Evolutionary conservation across 495 filamentous ascomycete species (phyloP).

Genomic region (Annulohypoxylon nitens): DNA sequence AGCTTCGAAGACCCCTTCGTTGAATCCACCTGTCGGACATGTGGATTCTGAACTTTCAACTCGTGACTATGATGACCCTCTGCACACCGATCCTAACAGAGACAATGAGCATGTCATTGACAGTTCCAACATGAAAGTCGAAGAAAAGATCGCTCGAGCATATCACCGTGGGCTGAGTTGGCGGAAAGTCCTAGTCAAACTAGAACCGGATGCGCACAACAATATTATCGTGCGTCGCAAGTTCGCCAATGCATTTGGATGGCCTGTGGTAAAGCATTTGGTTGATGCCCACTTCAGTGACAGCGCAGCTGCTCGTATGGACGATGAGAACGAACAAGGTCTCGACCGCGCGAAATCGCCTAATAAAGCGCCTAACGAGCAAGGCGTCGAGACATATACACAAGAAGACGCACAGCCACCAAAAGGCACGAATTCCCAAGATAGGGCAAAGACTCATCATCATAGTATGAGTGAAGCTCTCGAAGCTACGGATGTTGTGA

Average conservation of each 20-base stretch:
- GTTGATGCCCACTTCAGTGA: conserved; percentile 93
- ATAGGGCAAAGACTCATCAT: conserved; percentile 27
- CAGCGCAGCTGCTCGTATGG: conserved; percentile 67
- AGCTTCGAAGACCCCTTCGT: conserved; percentile 22
- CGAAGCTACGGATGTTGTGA: conserved; percentile 57
- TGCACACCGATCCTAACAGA: conserved; percentile 53
- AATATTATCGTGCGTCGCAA: conserved; percentile 96
- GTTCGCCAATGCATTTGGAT: conserved; percentile 97
- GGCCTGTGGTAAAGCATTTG: conserved; percentile 94
- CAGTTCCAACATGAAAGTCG: conserved; percentile 80
- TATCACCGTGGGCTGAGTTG: conserved; percentile 92
- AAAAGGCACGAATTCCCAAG: conserved; percentile 5
- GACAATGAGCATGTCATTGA: conserved; percentile 63
- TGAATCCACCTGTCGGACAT: conserved; percentile 37
- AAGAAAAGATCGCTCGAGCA: conserved; percentile 96
- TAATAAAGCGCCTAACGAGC: conserved; percentile 52
- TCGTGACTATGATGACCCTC: conserved; percentile 56
- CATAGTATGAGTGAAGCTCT: conserved; percentile 55
- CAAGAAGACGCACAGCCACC: conserved; percentile 29
- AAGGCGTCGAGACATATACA: conserved; percentile 56
- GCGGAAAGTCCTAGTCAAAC: conserved; percentile 94
- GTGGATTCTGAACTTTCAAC: conserved; percentile 51
- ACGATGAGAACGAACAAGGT: conserved; percentile 66
- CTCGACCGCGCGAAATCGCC: conserved; percentile 59
- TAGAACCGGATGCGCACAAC: conserved; percentile 98